Conservation (phyloP, 108 stramenopile genomes). For the Fragilaria radians region DNA sequence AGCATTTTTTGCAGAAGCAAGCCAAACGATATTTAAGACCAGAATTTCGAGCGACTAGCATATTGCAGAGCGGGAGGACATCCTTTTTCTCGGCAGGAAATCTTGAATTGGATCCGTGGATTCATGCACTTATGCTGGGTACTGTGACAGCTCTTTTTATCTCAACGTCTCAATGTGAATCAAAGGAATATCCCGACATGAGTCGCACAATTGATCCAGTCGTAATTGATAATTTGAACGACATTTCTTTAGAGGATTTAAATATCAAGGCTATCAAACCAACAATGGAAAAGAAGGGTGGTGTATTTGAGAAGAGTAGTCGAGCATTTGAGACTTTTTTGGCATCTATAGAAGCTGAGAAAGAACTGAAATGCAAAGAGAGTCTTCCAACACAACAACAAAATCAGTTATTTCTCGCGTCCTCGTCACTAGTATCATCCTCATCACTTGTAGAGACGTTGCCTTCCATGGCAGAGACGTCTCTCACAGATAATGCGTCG, state of each 20-base stretch:
- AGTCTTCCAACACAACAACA: slow-evolving; percentile 4
- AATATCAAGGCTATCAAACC: slow-evolving; percentile 5
- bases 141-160: background rate
- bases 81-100: too few species aligned
- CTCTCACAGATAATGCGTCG: slow-evolving; percentile 1
- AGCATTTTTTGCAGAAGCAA: too few species aligned
- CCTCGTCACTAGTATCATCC: background rate
- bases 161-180: background rate
- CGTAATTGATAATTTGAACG: slow-evolving; percentile 12
- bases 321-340: slow-evolving; percentile 1
- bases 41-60: too few species aligned
- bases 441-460: slow-evolving; percentile 8
- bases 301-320: background rate
- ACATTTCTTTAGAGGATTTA: background rate
- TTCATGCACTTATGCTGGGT: background rate
- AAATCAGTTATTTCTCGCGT: background rate
- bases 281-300: background rate
- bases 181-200: slow-evolving; percentile 23
- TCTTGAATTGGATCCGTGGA: too few species aligned
- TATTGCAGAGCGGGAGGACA: too few species aligned
- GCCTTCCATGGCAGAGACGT: slow-evolving; percentile 1
- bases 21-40: too few species aligned
- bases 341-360: background rate
- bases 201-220: slow-evolving; percentile 42
- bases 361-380: background rate